Base-by-base conservation (phyloP, 176 grass and related monocot species). In the Eremochloa ophiuroides region DNA sequence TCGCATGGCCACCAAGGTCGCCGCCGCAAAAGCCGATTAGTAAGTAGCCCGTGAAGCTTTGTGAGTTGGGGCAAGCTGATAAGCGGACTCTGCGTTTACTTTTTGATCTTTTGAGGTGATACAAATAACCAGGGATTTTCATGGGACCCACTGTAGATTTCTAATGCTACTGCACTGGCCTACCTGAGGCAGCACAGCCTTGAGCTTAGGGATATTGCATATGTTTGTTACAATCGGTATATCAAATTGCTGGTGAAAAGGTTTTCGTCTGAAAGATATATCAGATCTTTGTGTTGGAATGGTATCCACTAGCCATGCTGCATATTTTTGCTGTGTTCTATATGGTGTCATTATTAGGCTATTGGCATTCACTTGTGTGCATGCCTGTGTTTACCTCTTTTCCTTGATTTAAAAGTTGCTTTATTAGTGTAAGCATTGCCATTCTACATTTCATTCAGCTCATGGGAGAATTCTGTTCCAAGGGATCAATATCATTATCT, bases 1-100 rank as follows among this genome's bases (percentile, higher is more conserved):
- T 38, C 82, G 72, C 47, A 68, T 83, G 86, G 88, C 87, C 7
- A 83, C 75, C 70, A 86, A 90, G 41, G 41, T 35, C 61, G 63
- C 22, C n/a, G 46, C 23, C 9, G 5, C 20, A 17, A 62, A 72
- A 44, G 40, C 71, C 18, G 30, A 80, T 65, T 33, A 73, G 69
- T 83, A 87, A 65, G 73, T 56, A 48, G 70, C 13, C 22, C 70
- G 4, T 50, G 63, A 69, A 87, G 38, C 11, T 63, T 51, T 79
- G 41, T 62, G 75, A 40, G 41, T 55, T n/a, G n/a, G 26, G 41
- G 27, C 13, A 33, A 73, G 16, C 7, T 46, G 43, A 56, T 66
- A 60, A 16, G 22, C 2, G 29, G 37, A 56, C 56, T 84, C 65
- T 84, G 61, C 28, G 12, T 50, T 34, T 65, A 23, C 1, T 39